Conservation (phyloP, 345 rosid genomes). For the Clausena lansium region DNA sequence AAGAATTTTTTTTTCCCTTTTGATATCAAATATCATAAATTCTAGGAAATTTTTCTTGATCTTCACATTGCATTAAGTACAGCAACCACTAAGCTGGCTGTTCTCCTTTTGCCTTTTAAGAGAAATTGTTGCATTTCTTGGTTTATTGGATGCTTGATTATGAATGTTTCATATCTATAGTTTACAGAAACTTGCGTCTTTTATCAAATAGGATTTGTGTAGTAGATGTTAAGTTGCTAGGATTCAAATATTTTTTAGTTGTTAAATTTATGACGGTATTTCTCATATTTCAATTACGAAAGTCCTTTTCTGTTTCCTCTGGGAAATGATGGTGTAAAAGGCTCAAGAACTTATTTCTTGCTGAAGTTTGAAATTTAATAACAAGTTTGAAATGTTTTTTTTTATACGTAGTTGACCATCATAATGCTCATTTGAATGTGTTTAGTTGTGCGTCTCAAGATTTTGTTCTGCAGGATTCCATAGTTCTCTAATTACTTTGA, state of each 20-base stretch:
- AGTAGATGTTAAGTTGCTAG: neutral
- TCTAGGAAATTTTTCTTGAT: conserved; percentile 5
- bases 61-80: neutral
- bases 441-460: conserved; percentile 1
- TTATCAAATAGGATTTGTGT: neutral
- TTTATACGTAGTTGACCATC: neutral
- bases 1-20: conserved; percentile 14
- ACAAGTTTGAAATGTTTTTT: neutral
- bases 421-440: neutral
- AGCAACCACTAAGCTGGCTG: neutral
- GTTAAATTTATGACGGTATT: neutral
- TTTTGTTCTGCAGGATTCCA: neutral
- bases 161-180: conserved; percentile 14
- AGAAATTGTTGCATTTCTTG: conserved; percentile 1
- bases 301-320: neutral
- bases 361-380: neutral
- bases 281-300: neutral
- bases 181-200: conserved; percentile 2
- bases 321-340: neutral
- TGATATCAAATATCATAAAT: conserved; percentile 6
- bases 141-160: conserved; percentile 7
- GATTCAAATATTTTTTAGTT: neutral
- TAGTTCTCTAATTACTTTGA: conserved; percentile 18
- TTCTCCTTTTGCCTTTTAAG: neutral
- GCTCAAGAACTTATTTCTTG: neutral